Percentiles rank a stretch among this genome's conserved stretches.
phyloP scores from a whole-genome alignment of 2,329 filamentous ascomycete species.

The Aurifilum marmelostoma region DNA sequence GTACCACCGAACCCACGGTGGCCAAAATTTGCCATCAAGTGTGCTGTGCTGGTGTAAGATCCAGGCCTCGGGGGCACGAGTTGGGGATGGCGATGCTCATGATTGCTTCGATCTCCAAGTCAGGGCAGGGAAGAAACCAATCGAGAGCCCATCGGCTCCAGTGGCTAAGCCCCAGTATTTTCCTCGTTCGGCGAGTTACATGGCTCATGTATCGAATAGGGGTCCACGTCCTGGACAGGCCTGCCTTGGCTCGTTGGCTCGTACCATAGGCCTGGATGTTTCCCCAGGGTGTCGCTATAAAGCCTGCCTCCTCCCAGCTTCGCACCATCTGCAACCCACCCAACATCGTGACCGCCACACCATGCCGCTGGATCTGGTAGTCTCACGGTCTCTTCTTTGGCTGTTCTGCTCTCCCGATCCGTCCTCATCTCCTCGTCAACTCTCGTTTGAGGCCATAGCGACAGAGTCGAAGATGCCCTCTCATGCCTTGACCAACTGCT shows the following conservation, averaged over 20 bases:
- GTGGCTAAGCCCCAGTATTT: background rate
- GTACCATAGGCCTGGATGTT: background rate
- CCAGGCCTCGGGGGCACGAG: background rate
- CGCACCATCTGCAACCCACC: background rate
- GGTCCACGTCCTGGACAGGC: constrained; percentile 3
- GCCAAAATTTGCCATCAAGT: background rate
- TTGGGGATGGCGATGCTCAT: background rate
- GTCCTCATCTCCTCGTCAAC: background rate
- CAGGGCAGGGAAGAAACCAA: background rate
- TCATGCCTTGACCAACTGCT: background rate
- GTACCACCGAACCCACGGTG: background rate
- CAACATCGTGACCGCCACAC: background rate
- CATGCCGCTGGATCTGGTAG: background rate
- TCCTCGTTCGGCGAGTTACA: background rate
- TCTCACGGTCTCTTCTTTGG: background rate
- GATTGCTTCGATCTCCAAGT: background rate
- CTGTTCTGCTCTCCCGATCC: background rate
- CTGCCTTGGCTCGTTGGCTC: background rate
- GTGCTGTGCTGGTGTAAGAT: background rate
- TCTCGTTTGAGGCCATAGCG: background rate
- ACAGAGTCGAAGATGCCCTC: background rate
- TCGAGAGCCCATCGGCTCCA: constrained; percentile 3
- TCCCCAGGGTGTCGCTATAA: background rate
- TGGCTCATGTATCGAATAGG: constrained; percentile 3
- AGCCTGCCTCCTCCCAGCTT: background rate